Percentiles rank a stretch among this genome's conserved stretches.
These are phyloP conservation scores for Psilocybe sp. DNA, from an alignment of 768 basidiomycete species.

Conservation along the genomic window DNA sequence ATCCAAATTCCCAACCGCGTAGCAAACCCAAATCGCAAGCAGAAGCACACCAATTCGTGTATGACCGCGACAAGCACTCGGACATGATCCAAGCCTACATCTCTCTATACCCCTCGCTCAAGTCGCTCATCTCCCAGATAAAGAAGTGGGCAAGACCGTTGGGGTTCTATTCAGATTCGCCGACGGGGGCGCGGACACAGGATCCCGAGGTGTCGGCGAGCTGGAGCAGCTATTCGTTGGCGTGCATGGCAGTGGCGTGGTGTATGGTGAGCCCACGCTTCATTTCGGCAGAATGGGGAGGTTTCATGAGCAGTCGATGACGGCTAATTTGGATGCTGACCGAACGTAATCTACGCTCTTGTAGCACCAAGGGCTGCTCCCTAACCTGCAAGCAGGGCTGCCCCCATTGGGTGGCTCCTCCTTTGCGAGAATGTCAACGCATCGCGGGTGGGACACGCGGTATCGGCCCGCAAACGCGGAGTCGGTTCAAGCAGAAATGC, in stretches of 20 bases:
- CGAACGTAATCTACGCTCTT: neutral
- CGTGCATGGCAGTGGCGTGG: constrained; percentile 58
- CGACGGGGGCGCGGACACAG: constrained; percentile 23
- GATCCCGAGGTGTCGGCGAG: constrained; percentile 26
- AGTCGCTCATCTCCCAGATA: constrained; percentile 42
- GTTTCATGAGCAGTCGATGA: neutral
- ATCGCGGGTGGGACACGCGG: constrained; percentile 27
- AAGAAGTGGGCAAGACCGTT: constrained; percentile 63
- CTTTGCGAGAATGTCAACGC: too few species aligned
- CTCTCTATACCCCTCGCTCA: constrained; percentile 38
- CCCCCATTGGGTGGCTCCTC: too few species aligned
- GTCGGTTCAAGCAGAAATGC: constrained; percentile 1
- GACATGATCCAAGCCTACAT: constrained; percentile 51
- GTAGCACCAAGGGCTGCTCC: constrained; percentile 43
- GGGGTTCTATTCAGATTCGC: constrained; percentile 48
- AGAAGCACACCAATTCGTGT: too few species aligned
- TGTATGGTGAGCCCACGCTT: constrained; percentile 46
- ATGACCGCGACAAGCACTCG: constrained; percentile 62
- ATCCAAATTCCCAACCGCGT: too few species aligned
- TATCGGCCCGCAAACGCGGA: constrained; percentile 7
- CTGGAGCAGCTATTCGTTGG: constrained; percentile 62
- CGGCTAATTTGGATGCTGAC: neutral
- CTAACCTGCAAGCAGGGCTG: constrained; percentile 48
- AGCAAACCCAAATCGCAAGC: too few species aligned
- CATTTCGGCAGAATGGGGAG: too few species aligned